A percentile compares a stretch with the other conserved stretches of the same genome.
phyloP scores from a whole-genome alignment of 139 green algal genomes.

The Diplosphaera chodatii region DNA sequence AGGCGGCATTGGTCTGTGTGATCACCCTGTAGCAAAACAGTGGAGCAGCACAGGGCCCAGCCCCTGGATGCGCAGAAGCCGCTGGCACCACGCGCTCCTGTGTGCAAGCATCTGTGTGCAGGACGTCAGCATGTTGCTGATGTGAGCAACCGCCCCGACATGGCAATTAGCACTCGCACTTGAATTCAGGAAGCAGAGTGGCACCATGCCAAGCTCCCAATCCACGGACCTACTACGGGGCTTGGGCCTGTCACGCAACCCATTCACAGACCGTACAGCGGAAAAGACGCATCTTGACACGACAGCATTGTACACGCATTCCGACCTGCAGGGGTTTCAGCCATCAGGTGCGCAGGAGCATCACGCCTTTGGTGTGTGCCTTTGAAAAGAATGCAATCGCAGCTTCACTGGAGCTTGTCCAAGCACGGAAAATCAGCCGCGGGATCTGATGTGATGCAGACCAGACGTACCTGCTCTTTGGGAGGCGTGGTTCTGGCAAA shows the following conservation, averaged over 20 bases:
- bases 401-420: no score
- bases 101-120: no score
- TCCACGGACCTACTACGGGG: conserved; percentile 52
- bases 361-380: no score
- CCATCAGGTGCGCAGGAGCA: conserved; percentile 45
- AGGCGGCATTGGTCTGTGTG: no score
- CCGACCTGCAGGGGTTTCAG: conserved; percentile 66
- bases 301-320: conserved; percentile 63
- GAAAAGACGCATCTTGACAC: conserved; percentile 72
- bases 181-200: no score
- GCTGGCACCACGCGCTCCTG: no score
- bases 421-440: no score
- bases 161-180: no score
- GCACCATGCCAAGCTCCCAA: not conserved
- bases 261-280: conserved; percentile 76
- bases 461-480: conserved; percentile 81
- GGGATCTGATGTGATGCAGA: conserved; percentile 42
- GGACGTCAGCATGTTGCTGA: not conserved
- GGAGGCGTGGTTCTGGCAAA: conserved; percentile 65
- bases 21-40: no score
- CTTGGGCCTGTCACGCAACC: conserved; percentile 62
- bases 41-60: no score
- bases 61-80: no score
- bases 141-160: not conserved
- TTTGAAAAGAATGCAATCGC: no score